Evolutionary conservation across 352 stramenopile genomes (phyloP).

Genomic region (Globisporangium heterothallicum): DNA sequence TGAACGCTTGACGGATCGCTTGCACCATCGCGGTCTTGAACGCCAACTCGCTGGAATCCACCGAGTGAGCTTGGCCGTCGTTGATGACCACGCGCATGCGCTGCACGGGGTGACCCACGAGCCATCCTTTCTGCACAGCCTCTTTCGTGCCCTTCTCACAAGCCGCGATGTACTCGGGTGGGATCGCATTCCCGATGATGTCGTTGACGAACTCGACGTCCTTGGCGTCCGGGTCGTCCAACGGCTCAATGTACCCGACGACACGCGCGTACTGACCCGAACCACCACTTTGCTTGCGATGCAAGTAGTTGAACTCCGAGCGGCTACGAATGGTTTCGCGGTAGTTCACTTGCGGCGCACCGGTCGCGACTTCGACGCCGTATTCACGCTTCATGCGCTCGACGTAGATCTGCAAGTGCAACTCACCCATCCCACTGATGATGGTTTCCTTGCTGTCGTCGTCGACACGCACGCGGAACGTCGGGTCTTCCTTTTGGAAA

Average conservation of each 20-base stretch:
- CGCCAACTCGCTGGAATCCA: slow-evolving; percentile 98
- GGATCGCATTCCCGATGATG: slow-evolving; percentile 98
- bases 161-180: slow-evolving; percentile 96
- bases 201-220: slow-evolving; percentile 96
- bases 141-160: slow-evolving; percentile 97
- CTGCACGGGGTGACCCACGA: slow-evolving; percentile 95
- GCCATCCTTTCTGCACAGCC: slow-evolving; percentile 92
- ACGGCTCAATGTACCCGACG: slow-evolving; percentile 97
- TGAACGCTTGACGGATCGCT: slow-evolving; percentile 94
- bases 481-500: slow-evolving; percentile 99
- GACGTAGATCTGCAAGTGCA: slow-evolving; percentile 99
- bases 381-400: slow-evolving; percentile 99
- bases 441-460: slow-evolving; percentile 98
- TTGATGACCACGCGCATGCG: slow-evolving; percentile 83
- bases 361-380: slow-evolving; percentile 87
- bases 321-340: slow-evolving; percentile 94
- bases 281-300: slow-evolving; percentile 99
- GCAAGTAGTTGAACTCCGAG: slow-evolving; percentile 97
- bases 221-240: slow-evolving; percentile 76
- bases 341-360: slow-evolving; percentile 98
- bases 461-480: slow-evolving; percentile 95
- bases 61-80: slow-evolving; percentile 93
- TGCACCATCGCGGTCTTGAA: slow-evolving; percentile 96
- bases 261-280: slow-evolving; percentile 96
- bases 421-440: slow-evolving; percentile 98